A percentile compares a stretch with the other conserved stretches of the same genome.
These are phyloP conservation scores for Neoboletus magnificus DNA, from an alignment of 768 basidiomycete genomes.

Conservation along the genomic window DNA sequence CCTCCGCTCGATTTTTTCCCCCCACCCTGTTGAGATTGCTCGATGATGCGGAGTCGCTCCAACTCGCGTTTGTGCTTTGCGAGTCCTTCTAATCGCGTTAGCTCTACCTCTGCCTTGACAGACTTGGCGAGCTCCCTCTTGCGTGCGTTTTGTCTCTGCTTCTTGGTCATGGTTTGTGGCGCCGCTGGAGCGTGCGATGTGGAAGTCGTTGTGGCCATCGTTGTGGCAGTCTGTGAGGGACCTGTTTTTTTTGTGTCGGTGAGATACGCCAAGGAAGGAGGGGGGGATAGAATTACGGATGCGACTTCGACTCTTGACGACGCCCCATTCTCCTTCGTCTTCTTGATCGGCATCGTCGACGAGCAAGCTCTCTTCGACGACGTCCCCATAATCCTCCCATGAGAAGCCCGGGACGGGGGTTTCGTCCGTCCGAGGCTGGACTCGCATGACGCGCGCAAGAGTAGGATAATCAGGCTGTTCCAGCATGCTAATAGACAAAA, in stretches of 20 bases:
- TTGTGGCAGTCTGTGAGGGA: conserved; percentile 4
- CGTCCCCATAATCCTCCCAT: conserved; percentile 78
- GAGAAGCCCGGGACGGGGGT: conserved; percentile 63
- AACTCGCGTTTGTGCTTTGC: conserved; percentile 59
- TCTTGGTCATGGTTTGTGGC: conserved; percentile 55
- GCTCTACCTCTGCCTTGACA: conserved; percentile 53
- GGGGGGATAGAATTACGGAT: conserved; percentile 34
- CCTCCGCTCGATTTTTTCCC: conserved; percentile 45
- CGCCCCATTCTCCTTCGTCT: conserved; percentile 75
- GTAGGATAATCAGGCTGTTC: conserved; percentile 52
- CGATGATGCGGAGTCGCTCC: conserved; percentile 52
- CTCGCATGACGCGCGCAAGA: conserved; percentile 67
- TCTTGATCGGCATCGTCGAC: conserved; percentile 65
- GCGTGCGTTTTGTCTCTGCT: conserved; percentile 65
- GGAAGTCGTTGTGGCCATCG: conserved; percentile 5
- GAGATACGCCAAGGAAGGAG: not conserved
- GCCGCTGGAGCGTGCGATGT: conserved; percentile 28
- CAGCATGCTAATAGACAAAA: conserved; percentile 49
- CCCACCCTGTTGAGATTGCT: conserved; percentile 33
- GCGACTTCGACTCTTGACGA: conserved; percentile 57
- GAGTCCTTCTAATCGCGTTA: conserved; percentile 45
- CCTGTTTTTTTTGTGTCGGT: conserved; percentile 13
- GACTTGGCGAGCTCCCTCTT: conserved; percentile 57
- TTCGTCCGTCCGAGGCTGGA: conserved; percentile 55
- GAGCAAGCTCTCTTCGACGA: conserved; percentile 36